Conservation (phyloP, 768 basidiomycete species). For the Boletus tomentosulus region DNA sequence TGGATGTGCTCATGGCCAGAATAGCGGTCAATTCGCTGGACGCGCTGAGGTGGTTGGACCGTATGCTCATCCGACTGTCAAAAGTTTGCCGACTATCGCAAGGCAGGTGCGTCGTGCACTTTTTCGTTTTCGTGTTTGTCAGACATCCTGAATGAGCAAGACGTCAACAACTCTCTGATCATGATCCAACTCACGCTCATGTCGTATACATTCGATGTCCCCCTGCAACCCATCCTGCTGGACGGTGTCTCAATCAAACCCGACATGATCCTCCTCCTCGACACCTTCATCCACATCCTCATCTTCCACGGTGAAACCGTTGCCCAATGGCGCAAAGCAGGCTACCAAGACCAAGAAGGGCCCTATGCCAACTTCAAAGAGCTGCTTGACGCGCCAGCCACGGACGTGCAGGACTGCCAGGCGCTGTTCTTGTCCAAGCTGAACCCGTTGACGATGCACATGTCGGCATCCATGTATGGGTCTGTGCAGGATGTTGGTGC, state of each 20-base stretch:
- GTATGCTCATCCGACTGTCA: constrained; percentile 99
- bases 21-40: constrained; percentile 98
- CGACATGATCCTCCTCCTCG: constrained; percentile 92
- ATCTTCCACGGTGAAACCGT: constrained; percentile 99
- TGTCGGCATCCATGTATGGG: constrained; percentile 91
- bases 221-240: constrained; percentile 89
- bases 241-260: constrained; percentile 98
- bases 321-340: constrained; percentile 96
- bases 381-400: constrained; percentile 78
- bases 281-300: constrained; percentile 99
- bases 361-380: constrained; percentile 95
- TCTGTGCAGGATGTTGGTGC: constrained; percentile 56
- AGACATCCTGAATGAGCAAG: constrained; percentile 94
- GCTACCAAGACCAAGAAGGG: constrained; percentile 97
- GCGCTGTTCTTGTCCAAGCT: constrained; percentile 98
- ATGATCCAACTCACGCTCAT: constrained; percentile 99
- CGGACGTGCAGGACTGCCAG: constrained; percentile 95
- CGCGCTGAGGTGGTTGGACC: constrained; percentile 93
- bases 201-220: constrained; percentile 93
- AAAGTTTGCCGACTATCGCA: constrained; percentile 98
- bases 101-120: constrained; percentile 61
- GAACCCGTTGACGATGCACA: constrained; percentile 97
- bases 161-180: constrained; percentile 98
- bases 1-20: constrained; percentile 96
- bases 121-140: background rate